Evolutionary conservation across 768 basidiomycete species (phyloP).

Genomic region (Lactarius hengduanensis): DNA sequence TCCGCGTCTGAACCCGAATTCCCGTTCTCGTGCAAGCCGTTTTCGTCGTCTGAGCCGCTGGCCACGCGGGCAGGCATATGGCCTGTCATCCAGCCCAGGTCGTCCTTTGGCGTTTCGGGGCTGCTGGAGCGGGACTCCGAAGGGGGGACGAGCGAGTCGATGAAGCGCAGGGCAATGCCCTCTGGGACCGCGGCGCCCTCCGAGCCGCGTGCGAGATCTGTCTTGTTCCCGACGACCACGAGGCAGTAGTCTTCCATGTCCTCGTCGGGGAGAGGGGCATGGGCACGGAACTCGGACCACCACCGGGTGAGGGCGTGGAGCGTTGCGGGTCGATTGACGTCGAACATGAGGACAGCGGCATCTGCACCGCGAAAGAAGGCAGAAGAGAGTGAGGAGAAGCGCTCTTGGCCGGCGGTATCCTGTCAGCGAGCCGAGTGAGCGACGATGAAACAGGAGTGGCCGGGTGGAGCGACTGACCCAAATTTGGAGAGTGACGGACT

Average conservation of each 20-base stretch:
- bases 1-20: background rate
- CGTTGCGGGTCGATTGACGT: constrained; percentile 65
- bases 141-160: constrained; percentile 50
- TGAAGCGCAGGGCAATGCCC: constrained; percentile 49
- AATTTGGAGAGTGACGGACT: constrained; percentile 66
- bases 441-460: background rate
- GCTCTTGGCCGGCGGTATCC: constrained; percentile 88
- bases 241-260: constrained; percentile 65
- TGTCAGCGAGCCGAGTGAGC: constrained; percentile 33
- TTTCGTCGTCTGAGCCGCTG: constrained; percentile 7
- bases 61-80: background rate
- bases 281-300: constrained; percentile 74
- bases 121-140: constrained; percentile 25
- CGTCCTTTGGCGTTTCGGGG: constrained; percentile 15
- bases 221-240: constrained; percentile 73
- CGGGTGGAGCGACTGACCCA: constrained; percentile 44
- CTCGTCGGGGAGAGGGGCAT: constrained; percentile 65
- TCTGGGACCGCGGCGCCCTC: constrained; percentile 36
- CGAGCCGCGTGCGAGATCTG: constrained; percentile 46
- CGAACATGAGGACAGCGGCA: constrained; percentile 78
- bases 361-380: constrained; percentile 88
- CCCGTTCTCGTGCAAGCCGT: background rate
- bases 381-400: constrained; percentile 76
- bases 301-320: constrained; percentile 61
- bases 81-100: background rate